Conservation (phyloP, 768 basidiomycete genomes). For the Leccinum longicurvipes region DNA sequence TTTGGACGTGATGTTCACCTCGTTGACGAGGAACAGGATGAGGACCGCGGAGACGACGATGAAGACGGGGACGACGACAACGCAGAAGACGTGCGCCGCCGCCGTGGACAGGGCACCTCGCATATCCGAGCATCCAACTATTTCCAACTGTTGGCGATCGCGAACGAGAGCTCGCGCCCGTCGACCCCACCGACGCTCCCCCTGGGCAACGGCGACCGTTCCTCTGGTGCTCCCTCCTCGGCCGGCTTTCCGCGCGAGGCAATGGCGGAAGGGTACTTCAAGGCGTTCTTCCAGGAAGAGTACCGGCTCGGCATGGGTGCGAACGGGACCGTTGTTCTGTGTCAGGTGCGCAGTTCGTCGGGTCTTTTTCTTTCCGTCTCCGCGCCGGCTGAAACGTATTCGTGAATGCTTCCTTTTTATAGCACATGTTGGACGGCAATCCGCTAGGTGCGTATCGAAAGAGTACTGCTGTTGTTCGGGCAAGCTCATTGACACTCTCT, state of each 20-base stretch:
- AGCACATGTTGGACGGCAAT: constrained; percentile 89
- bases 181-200: constrained; percentile 42
- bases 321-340: constrained; percentile 86
- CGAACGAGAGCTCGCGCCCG: constrained; percentile 61
- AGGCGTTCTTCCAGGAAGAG: constrained; percentile 90
- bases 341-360: constrained; percentile 63
- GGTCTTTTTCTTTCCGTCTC: background rate
- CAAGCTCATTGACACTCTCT: background rate
- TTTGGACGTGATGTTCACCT: constrained; percentile 33
- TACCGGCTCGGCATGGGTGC: constrained; percentile 91
- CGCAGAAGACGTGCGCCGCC: constrained; percentile 30
- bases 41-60: background rate
- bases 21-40: background rate
- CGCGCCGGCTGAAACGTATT: constrained; percentile 3
- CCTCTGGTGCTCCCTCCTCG: constrained; percentile 18
- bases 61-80: background rate
- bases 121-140: constrained; percentile 69
- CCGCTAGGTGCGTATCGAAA: constrained; percentile 52
- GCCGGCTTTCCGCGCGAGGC: constrained; percentile 55
- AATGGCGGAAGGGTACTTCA: constrained; percentile 92
- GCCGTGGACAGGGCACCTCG: constrained; percentile 34
- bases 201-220: constrained; percentile 8
- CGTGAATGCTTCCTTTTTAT: background rate
- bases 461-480: background rate
- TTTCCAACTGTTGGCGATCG: constrained; percentile 71